A percentile compares a stretch with the other conserved stretches of the same genome.
phyloP scores from a whole-genome alignment of 768 basidiomycete species.

The Russula virescens region DNA sequence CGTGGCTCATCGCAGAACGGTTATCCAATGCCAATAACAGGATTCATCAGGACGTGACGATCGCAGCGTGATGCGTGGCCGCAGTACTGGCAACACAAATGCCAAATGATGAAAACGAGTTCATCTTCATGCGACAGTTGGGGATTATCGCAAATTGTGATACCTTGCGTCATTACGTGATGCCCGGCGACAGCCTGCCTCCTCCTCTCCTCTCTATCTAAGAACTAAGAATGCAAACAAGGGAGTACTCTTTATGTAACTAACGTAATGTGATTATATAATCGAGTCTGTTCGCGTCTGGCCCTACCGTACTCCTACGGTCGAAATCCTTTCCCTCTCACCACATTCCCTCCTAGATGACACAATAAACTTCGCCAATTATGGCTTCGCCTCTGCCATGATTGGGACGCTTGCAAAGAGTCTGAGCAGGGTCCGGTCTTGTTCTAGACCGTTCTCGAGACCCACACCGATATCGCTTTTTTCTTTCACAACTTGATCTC shows the following conservation, averaged over 20 bases:
- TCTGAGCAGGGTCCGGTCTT: conserved; percentile 76
- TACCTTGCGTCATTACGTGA: not conserved
- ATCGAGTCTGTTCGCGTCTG: too few relatives aligned
- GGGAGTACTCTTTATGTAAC: too few relatives aligned
- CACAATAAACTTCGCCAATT: conserved; percentile 76
- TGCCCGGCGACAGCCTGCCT: not conserved
- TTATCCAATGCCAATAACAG: not conserved
- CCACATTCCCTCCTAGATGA: conserved; percentile 84
- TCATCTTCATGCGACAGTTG: not conserved
- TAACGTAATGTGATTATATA: too few relatives aligned
- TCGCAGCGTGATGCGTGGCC: conserved; percentile 9
- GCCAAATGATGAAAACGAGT: not conserved
- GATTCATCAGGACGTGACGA: not conserved
- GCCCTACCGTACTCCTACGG: conserved; percentile 49
- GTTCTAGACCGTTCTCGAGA: conserved; percentile 84
- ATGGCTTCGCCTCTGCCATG: conserved; percentile 71
- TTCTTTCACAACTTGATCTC: conserved; percentile 84
- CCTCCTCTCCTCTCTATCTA: too few relatives aligned
- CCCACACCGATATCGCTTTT: conserved; percentile 84
- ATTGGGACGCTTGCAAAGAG: conserved; percentile 60
- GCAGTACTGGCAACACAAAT: not conserved
- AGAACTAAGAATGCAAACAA: too few relatives aligned
- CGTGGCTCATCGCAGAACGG: not conserved
- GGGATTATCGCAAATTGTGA: not conserved
- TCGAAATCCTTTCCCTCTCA: conserved; percentile 79